Evolutionary conservation across 2,329 filamentous ascomycete species (phyloP).

Genomic region (Huntiella omanensis): DNA sequence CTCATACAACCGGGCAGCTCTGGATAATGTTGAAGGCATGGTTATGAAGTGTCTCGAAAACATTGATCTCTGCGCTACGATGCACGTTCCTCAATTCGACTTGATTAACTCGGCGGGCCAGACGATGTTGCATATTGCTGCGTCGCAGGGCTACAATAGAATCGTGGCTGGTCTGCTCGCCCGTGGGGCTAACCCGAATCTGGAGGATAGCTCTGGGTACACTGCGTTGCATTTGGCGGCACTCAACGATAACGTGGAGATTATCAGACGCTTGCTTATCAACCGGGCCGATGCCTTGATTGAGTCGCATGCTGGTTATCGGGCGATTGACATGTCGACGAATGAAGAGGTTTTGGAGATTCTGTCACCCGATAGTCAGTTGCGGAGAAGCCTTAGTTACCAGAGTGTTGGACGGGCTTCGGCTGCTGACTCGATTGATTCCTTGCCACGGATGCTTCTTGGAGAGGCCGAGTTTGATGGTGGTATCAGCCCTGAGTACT

Average conservation of each 20-base stretch:
- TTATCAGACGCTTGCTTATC: conserved; percentile 55
- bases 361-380: conserved; percentile 10
- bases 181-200: conserved; percentile 57
- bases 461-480: neutral
- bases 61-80: conserved; percentile 59
- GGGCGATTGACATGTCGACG: conserved; percentile 5
- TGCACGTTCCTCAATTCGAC: conserved; percentile 48
- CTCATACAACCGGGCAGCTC: conserved; percentile 22
- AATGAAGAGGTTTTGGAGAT: conserved; percentile 3
- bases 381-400: conserved; percentile 9
- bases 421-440: conserved; percentile 7
- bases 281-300: conserved; percentile 54
- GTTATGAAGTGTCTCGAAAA: conserved; percentile 60
- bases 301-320: conserved; percentile 18
- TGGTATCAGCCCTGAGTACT: conserved; percentile 21
- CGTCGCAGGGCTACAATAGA: conserved; percentile 53
- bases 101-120: conserved; percentile 47
- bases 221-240: conserved; percentile 68
- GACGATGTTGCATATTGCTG: conserved; percentile 65
- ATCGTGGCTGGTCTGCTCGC: conserved; percentile 61
- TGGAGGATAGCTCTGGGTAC: conserved; percentile 60
- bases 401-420: conserved; percentile 5
- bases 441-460: conserved; percentile 7
- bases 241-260: conserved; percentile 55
- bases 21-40: conserved; percentile 41